Percentiles rank a stretch among this genome's conserved stretches.
These are phyloP conservation scores for Ogataea methylovora DNA, from an alignment of 805 yeast genomes.

Conservation along the genomic window DNA sequence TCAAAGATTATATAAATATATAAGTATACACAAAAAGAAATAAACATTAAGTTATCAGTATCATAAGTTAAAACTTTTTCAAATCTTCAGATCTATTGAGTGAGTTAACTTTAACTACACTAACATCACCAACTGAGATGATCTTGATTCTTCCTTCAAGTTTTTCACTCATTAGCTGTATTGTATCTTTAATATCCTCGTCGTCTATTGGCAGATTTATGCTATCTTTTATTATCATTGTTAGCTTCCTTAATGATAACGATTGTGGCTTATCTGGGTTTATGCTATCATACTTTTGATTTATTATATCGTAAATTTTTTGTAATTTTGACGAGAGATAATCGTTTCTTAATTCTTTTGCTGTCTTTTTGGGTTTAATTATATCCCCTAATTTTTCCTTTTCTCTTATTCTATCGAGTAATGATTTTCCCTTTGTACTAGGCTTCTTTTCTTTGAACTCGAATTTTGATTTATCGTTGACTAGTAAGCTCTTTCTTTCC, in stretches of 20 bases:
- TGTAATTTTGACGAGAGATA: conserved; percentile 12
- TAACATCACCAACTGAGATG: conserved; percentile 11
- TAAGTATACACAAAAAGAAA: background rate
- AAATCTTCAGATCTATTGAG: conserved; percentile 14
- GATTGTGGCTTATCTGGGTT: conserved; percentile 6
- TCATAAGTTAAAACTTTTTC: background rate
- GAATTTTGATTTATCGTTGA: conserved; percentile 29
- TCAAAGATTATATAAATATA: background rate
- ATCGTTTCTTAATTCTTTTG: conserved; percentile 1
- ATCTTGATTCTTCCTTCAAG: conserved; percentile 6
- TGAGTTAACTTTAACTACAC: conserved; percentile 11
- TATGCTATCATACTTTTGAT: conserved; percentile 11
- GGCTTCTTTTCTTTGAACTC: conserved; percentile 24
- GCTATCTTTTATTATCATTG: conserved; percentile 15
- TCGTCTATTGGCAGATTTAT: conserved; percentile 9
- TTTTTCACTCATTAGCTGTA: conserved; percentile 5
- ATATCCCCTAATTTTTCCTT: conserved; percentile 23
- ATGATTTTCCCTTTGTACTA: conserved; percentile 9
- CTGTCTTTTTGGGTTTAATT: conserved; percentile 1
- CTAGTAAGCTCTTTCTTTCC: background rate
- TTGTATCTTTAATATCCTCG: conserved; percentile 9
- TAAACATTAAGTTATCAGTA: background rate
- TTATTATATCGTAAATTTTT: conserved; percentile 16
- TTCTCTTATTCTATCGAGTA: conserved; percentile 31
- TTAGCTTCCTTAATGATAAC: conserved; percentile 8